Conservation (phyloP, 768 basidiomycete genomes). For the Scleroderma bovista region DNA sequence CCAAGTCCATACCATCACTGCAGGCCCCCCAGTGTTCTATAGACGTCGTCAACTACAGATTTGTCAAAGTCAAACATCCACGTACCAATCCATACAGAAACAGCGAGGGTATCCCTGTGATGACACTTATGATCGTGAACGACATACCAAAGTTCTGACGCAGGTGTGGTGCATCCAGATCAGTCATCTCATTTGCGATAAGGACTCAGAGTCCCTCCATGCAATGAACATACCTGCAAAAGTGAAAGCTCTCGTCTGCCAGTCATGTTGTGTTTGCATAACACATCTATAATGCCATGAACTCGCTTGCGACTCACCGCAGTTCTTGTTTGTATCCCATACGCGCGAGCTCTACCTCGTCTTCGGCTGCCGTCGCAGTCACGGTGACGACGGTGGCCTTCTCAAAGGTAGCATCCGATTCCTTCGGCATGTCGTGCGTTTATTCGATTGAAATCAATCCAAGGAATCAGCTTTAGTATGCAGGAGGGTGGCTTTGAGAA, state of each 20-base stretch:
- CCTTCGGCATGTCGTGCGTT: background rate
- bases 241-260: slow-evolving; percentile 63
- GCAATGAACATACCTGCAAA: slow-evolving; percentile 43
- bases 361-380: slow-evolving; percentile 25
- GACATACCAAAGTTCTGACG: slow-evolving; percentile 63
- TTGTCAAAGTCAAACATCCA: slow-evolving; percentile 2
- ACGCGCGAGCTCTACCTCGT: slow-evolving; percentile 59
- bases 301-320: no score
- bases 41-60: background rate
- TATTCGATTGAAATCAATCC: no score
- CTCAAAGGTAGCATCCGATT: background rate
- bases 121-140: slow-evolving; percentile 72
- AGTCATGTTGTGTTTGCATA: background rate
- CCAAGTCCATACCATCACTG: slow-evolving; percentile 76
- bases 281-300: background rate
- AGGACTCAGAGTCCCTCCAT: background rate
- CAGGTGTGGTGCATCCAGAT: no score
- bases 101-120: slow-evolving; percentile 66
- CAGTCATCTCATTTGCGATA: slow-evolving; percentile 13
- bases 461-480: no score
- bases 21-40: slow-evolving; percentile 70
- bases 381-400: background rate
- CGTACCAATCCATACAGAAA: slow-evolving; percentile 65
- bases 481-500: no score
- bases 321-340: slow-evolving; percentile 74